These are phyloP conservation scores for Geranium rotundifolium DNA, from an alignment of 345 rosid genomes.

Conservation along the genomic window DNA sequence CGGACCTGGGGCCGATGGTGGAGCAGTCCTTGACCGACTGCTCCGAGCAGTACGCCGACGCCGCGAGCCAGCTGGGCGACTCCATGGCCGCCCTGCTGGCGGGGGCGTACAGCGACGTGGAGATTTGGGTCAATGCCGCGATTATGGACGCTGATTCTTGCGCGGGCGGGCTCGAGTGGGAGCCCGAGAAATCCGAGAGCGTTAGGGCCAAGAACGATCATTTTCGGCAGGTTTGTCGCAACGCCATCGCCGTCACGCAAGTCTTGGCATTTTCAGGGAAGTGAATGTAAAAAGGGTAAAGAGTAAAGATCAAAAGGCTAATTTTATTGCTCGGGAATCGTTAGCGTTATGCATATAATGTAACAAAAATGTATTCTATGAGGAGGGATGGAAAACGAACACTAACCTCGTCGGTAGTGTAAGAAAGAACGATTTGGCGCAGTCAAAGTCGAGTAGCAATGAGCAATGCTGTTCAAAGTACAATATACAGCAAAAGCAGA, in stretches of 20 bases:
- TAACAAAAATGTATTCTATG: no score
- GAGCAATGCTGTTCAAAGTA: no score
- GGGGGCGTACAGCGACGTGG: conserved; percentile 2
- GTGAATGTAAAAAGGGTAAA: no score
- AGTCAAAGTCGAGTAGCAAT: no score
- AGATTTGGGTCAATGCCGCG: conserved; percentile 11
- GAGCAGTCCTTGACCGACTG: conserved; percentile 17
- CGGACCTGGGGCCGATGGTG: conserved; percentile 5
- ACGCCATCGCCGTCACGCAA: conserved; percentile 5
- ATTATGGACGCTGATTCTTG: conserved; percentile 12
- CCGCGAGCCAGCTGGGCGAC: conserved; percentile 14
- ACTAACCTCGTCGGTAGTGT: no score
- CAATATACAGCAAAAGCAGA: no score
- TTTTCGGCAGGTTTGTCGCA: conserved; percentile 11
- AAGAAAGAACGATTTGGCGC: no score
- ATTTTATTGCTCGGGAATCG: no score
- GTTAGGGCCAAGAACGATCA: conserved; percentile 2
- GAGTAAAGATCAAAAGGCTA: no score
- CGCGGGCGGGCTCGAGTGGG: conserved; percentile 8
- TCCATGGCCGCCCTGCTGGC: conserved; percentile 12
- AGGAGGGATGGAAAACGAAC: no score
- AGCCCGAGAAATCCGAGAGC: neutral
- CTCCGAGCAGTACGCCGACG: conserved; percentile 15
- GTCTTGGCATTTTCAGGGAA: conserved; percentile 9
- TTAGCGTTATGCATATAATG: no score